Evolutionary conservation across 768 basidiomycete species (phyloP), one percentile per base, ranked within the genome.

Genomic region (Pleurotus tuoliensis): DNA sequence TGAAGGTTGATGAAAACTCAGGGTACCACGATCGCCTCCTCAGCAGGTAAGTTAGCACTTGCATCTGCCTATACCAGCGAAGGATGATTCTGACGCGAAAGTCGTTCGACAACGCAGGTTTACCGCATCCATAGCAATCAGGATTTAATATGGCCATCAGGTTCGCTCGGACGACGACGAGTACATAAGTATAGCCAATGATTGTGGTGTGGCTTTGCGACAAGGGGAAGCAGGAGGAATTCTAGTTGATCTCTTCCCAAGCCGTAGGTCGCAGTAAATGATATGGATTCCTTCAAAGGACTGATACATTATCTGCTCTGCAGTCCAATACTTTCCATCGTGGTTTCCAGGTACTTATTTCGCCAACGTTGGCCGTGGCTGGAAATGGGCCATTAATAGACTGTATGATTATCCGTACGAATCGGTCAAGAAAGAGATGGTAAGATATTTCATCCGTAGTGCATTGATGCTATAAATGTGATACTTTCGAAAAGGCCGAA

Each of bases 1-100:
- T 20, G 27, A 61, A 22, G 68, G 30, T 43, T 76, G 5, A 57
- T 71, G 40, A 50, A 59, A 30, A 59, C 16, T 69, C 71, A 2
- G 58, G 64, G 1, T 52, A 58, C 38, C 51, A 64, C 5, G 47
- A 27, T 41, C 55, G 25, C 6, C 16, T 58, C 16, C 16, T 49
- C 27, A 27, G 39, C 4, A 39, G 49, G 56, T 59, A 25, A 11
- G 41, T 34, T 16, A 18, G 50, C n/a, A 20, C 37, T 44, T 52
- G 16, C 25, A 40, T 25, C 38, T n/a, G 30, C 38, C 24, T 15
- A 48, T 54, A 30, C 18, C 15, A 25, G n/a, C 34, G 30, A 3
- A 2, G 30, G 7, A 34, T 34, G 3, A 9, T 34, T 34, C 30
- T 34, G 30, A 34, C 9, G 30, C 11, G 2, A 30, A 20, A 40